These are phyloP conservation scores for Acacia crassicarpa DNA, from an alignment of 306 rosid species.

Conservation along the genomic window DNA sequence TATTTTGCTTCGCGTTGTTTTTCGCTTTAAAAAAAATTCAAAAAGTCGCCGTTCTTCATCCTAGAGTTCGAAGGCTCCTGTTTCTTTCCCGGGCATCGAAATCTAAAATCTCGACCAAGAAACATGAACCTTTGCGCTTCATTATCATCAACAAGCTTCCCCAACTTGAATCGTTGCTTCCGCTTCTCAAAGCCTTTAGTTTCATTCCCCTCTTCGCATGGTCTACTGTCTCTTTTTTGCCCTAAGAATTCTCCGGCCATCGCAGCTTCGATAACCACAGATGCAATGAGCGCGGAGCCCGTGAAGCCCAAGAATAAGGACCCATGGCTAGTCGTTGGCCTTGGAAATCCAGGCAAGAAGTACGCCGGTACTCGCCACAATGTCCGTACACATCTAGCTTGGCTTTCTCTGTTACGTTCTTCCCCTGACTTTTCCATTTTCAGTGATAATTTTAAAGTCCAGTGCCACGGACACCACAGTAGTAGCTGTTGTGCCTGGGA, in stretches of 20 bases:
- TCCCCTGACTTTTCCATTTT: background rate
- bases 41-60: background rate
- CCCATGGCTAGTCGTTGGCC: slow-evolving; percentile 87
- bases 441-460: slow-evolving; percentile 1
- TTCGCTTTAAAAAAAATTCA: background rate
- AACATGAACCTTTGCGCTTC: slow-evolving; percentile 49
- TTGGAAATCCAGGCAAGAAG: slow-evolving; percentile 82
- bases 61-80: slow-evolving; percentile 17
- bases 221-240: slow-evolving; percentile 24
- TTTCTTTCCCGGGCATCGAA: background rate
- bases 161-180: slow-evolving; percentile 35
- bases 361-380: slow-evolving; percentile 68
- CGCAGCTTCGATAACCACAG: slow-evolving; percentile 28
- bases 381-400: slow-evolving; percentile 38
- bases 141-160: slow-evolving; percentile 37
- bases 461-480: background rate
- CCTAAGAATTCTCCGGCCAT: slow-evolving; percentile 26
- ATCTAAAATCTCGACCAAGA: background rate
- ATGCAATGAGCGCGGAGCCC: slow-evolving; percentile 26
- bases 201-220: slow-evolving; percentile 18
- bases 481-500: background rate
- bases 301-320: slow-evolving; percentile 40
- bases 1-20: background rate
- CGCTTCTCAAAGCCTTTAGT: slow-evolving; percentile 38
- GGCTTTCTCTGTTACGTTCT: background rate